Conservation (phyloP, 2,329 filamentous ascomycete genomes). For the Coleophoma cylindrospora region DNA sequence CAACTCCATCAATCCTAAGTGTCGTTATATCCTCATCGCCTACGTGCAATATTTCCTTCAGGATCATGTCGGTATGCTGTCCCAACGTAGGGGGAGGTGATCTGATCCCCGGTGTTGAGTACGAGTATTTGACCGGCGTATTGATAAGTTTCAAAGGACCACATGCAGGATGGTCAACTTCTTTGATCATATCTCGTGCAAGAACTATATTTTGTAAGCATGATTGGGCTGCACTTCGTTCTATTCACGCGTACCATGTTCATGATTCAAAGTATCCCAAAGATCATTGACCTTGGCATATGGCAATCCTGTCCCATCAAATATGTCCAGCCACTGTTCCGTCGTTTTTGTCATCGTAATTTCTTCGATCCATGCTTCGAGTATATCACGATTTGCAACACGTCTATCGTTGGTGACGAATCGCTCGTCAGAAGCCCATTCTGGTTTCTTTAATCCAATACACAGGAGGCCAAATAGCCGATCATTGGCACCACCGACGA, state of each 20-base stretch:
- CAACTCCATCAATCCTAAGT: slow-evolving; percentile 59
- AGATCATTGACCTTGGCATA: slow-evolving; percentile 93
- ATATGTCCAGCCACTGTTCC: slow-evolving; percentile 74
- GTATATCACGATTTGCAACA: slow-evolving; percentile 62
- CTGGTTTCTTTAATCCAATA: slow-evolving; percentile 46
- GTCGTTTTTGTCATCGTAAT: slow-evolving; percentile 73
- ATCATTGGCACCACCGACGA: slow-evolving; percentile 66
- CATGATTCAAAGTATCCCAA: slow-evolving; percentile 73
- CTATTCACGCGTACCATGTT: slow-evolving; percentile 47
- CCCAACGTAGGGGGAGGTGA: slow-evolving; percentile 77
- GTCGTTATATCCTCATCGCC: slow-evolving; percentile 49
- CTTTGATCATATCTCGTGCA: slow-evolving; percentile 85
- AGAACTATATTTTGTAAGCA: slow-evolving; percentile 37
- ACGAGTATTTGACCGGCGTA: slow-evolving; percentile 87
- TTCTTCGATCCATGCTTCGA: slow-evolving; percentile 74
- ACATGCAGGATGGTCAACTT: slow-evolving; percentile 75
- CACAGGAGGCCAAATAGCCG: slow-evolving; percentile 60
- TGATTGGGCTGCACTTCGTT: neutral
- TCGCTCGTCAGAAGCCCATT: slow-evolving; percentile 52
- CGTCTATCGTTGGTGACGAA: slow-evolving; percentile 57
- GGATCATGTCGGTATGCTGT: slow-evolving; percentile 75
- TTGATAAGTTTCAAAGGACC: slow-evolving; percentile 85
- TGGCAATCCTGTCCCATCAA: slow-evolving; percentile 88
- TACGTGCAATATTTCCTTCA: slow-evolving; percentile 57
- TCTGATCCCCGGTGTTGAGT: slow-evolving; percentile 68